Conservation (phyloP, 2,329 filamentous ascomycete species). For the Stagonosporopsis tanaceti region DNA sequence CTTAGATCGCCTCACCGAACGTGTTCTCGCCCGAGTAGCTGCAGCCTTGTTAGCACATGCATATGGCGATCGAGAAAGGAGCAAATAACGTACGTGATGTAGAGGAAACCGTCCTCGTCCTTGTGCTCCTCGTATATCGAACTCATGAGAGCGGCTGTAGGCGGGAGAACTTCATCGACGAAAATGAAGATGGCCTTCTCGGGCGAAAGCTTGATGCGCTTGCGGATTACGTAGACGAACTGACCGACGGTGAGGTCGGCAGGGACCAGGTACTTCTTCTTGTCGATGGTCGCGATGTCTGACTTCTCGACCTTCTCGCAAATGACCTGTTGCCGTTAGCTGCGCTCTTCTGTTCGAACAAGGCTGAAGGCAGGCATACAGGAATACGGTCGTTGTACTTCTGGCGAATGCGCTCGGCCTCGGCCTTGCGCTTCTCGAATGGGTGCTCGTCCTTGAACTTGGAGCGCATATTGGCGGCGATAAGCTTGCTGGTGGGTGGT, state of each 20-base stretch:
- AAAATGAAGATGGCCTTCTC: constrained; percentile 99
- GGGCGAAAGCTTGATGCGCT: constrained; percentile 98
- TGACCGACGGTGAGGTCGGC: constrained; percentile 98
- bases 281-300: constrained; percentile 99
- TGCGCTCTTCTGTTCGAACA: background rate
- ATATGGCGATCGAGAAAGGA: background rate
- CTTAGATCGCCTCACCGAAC: constrained; percentile 70
- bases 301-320: constrained; percentile 73
- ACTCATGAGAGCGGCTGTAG: constrained; percentile 97
- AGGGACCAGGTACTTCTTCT: constrained; percentile 99
- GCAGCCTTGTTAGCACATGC: constrained; percentile 33
- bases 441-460: constrained; percentile 99
- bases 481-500: constrained; percentile 18
- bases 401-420: constrained; percentile 98
- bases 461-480: constrained; percentile 75
- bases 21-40: constrained; percentile 99
- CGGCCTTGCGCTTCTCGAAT: constrained; percentile 99
- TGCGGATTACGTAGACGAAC: constrained; percentile 99
- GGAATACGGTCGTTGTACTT: constrained; percentile 99
- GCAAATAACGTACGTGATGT: constrained; percentile 79
- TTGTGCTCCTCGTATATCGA: constrained; percentile 99
- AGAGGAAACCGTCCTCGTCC: constrained; percentile 86
- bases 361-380: constrained; percentile 65
- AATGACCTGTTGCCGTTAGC: constrained; percentile 72
- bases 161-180: constrained; percentile 96